These are phyloP conservation scores for Fusarium protoensiforme DNA, from an alignment of 2,329 filamentous ascomycete genomes.

Conservation along the genomic window DNA sequence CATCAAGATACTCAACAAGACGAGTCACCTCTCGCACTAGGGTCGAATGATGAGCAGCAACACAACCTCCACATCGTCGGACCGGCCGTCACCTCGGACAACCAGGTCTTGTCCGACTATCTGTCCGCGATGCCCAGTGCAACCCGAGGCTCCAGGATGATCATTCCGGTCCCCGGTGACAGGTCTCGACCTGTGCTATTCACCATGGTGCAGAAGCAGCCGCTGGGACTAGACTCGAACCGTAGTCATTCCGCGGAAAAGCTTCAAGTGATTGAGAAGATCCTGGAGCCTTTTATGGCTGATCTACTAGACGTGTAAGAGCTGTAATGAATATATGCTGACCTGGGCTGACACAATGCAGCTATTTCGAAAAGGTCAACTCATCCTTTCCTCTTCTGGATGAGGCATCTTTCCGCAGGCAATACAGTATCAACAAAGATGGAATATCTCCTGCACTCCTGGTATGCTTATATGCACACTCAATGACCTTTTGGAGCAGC, in stretches of 20 bases:
- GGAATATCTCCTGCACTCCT: slow-evolving; percentile 66
- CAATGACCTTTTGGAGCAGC: slow-evolving; percentile 67
- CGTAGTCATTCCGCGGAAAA: slow-evolving; percentile 56
- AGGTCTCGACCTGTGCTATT: slow-evolving; percentile 56
- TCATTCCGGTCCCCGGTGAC: slow-evolving; percentile 45
- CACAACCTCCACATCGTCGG: slow-evolving; percentile 66
- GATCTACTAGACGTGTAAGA: slow-evolving; percentile 62
- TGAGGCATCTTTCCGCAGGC: slow-evolving; percentile 61
- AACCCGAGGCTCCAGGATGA: slow-evolving; percentile 43
- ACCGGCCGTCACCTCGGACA: slow-evolving; percentile 68
- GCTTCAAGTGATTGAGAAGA: slow-evolving; percentile 67
- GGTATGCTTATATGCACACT: slow-evolving; percentile 67
- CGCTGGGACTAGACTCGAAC: slow-evolving; percentile 54
- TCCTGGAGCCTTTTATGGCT: slow-evolving; percentile 64
- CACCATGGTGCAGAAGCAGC: slow-evolving; percentile 58
- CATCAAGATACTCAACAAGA: slow-evolving; percentile 18
- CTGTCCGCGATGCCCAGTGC: slow-evolving; percentile 52
- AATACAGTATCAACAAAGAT: slow-evolving; percentile 57
- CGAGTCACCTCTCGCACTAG: slow-evolving; percentile 44
- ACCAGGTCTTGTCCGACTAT: slow-evolving; percentile 69
- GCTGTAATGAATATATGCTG: background rate
- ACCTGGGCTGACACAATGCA: slow-evolving; percentile 11
- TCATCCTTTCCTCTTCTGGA: slow-evolving; percentile 72
- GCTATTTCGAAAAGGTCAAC: slow-evolving; percentile 57
- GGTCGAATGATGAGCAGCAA: slow-evolving; percentile 51